Evolutionary conservation across 1,284 basidiomycete genomes (phyloP), one percentile per base, ranked within the genome.

Genomic region (Ceratobasidium theobromae): DNA sequence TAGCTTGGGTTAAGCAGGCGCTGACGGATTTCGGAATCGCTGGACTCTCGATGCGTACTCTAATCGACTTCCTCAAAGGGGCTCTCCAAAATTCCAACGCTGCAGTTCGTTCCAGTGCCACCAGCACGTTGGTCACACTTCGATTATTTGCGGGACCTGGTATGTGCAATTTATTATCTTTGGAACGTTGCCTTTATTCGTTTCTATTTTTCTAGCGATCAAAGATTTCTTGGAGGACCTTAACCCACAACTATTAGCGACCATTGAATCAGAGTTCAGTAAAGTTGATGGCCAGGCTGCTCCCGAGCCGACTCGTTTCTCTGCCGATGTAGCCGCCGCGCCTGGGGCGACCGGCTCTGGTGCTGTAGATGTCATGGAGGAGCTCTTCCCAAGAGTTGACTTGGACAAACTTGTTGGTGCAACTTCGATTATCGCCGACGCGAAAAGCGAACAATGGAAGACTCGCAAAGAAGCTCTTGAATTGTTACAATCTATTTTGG

Each of bases 361-460:
- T 12, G 78, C 74, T 18, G 78, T 75, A 18, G 93, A 96, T 76
- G 85, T 94, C 6, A 74, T 97, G 70, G 97, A 98, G 73, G 94
- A 98, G 65, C 81, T 99, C 25, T 95, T 98, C 74, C 97, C 97
- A 18, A 86, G 97, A 28, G 91, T 98, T 30, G 96, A 99, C 72
- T 80, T 99, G 52, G 96, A 99, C 72, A 83, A 86, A 66, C 77
- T 99, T 25, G 79, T 99, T 40, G 88, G 90, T 68, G 86, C 88
- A n/a, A 92, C 93, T 0, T 86, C 86, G 1, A 89, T 98, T 52
- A 77, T 95, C 28, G 80, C 86, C 1, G 92, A 94, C 72, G 83
- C 87, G 9, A 92, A 92, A 77, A 93, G 86, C 71, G 97, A 98
- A 72, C 88, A 93, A 0, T 99, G 97, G 97, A 99, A 99, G 79